Percentiles rank a stretch among this genome's conserved stretches.
These are phyloP conservation scores for Leersia perrieri DNA, from an alignment of 176 grass and related monocot genomes.

Conservation along the genomic window DNA sequence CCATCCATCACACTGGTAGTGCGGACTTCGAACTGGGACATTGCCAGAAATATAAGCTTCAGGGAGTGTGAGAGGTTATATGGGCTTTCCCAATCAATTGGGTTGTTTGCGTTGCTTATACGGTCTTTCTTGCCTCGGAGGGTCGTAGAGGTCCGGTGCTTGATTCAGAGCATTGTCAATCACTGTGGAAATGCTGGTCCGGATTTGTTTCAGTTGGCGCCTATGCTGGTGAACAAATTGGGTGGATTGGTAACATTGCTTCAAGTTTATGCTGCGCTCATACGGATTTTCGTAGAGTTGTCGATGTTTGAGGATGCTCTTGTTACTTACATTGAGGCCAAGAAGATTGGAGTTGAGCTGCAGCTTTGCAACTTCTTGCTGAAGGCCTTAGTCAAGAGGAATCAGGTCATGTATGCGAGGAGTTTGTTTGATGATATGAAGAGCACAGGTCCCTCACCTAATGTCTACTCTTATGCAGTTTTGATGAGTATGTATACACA, in stretches of 20 bases:
- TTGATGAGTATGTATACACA: slow-evolving; percentile 61
- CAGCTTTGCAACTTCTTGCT: slow-evolving; percentile 68
- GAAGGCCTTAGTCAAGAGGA: slow-evolving; percentile 50
- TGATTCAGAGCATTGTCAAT: slow-evolving; percentile 46
- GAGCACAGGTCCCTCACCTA: slow-evolving; percentile 45
- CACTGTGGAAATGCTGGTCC: slow-evolving; percentile 47
- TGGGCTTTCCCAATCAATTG: slow-evolving; percentile 37
- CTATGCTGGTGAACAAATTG: slow-evolving; percentile 40
- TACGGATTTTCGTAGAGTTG: slow-evolving; percentile 41
- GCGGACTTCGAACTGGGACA: slow-evolving; percentile 44
- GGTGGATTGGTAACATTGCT: slow-evolving; percentile 45
- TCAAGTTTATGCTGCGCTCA: slow-evolving; percentile 47
- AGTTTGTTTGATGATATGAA: slow-evolving; percentile 73
- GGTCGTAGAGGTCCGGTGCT: slow-evolving; percentile 39
- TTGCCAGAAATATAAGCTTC: slow-evolving; percentile 53
- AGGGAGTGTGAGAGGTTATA: slow-evolving; percentile 44
- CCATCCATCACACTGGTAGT: slow-evolving; percentile 48
- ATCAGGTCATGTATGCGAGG: slow-evolving; percentile 37
- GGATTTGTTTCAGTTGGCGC: slow-evolving; percentile 48
- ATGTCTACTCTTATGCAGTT: slow-evolving; percentile 65
- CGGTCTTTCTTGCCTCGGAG: slow-evolving; percentile 25
- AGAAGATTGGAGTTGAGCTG: slow-evolving; percentile 48
- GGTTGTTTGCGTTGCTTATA: slow-evolving; percentile 49
- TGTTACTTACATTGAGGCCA: slow-evolving; percentile 47
- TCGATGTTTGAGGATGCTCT: slow-evolving; percentile 60